These are phyloP conservation scores for Fusarium odoratissimum DNA, from an alignment of 2,329 filamentous ascomycete genomes.

Conservation along the genomic window DNA sequence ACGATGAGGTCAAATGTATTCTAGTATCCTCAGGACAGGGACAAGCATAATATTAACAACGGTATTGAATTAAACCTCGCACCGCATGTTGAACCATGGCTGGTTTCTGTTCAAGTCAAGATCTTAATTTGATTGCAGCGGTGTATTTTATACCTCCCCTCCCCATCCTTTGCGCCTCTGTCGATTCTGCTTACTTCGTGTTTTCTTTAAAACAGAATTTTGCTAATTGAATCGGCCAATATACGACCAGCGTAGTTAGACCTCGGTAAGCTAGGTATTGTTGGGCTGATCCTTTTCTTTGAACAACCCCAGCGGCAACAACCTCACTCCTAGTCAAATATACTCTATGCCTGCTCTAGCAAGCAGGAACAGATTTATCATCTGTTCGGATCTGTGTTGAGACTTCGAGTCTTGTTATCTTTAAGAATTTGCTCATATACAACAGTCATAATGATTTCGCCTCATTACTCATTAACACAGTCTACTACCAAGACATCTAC, in stretches of 20 bases:
- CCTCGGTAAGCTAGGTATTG: not conserved
- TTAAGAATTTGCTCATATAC: constrained; percentile 13
- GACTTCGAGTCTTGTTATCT: constrained; percentile 10
- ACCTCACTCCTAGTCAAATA: not conserved
- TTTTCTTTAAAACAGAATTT: not conserved
- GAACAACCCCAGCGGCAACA: not conserved
- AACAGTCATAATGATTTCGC: constrained; percentile 17
- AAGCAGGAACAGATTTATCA: not conserved
- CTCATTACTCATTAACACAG: constrained; percentile 41
- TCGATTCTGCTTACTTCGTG: not conserved
- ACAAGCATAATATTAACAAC: not conserved
- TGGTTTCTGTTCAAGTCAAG: not conserved
- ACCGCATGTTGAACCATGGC: not conserved
- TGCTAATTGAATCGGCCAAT: not conserved
- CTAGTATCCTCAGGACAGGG: not conserved
- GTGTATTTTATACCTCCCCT: not conserved
- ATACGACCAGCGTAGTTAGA: not conserved
- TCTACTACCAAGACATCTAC: constrained; percentile 28
- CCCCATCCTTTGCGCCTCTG: not conserved
- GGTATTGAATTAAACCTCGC: not conserved
- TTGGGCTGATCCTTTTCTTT: not conserved
- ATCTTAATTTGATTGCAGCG: not conserved
- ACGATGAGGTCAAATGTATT: not conserved
- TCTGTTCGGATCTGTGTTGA: not conserved
- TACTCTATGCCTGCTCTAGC: not conserved